Percentiles rank a stretch among this genome's conserved stretches.
phyloP scores from a whole-genome alignment of 2,329 filamentous ascomycete genomes.

The Parascedosporium putredinis region DNA sequence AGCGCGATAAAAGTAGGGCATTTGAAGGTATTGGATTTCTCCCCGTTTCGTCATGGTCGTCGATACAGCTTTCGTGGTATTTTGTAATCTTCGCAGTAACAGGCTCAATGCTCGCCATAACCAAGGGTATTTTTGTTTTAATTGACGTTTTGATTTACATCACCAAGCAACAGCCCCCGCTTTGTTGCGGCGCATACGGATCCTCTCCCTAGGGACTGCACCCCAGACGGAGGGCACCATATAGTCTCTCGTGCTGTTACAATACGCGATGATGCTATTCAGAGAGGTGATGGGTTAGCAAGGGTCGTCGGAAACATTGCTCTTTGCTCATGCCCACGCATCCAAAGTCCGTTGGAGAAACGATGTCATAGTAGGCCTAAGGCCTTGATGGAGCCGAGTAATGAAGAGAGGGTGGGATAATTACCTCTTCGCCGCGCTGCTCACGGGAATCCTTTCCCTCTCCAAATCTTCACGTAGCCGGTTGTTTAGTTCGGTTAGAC shows the following conservation, averaged over 20 bases:
- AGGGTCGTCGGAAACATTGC: too few relatives aligned
- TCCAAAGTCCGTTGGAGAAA: background rate
- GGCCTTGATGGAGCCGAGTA: background rate
- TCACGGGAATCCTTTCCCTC: conserved; percentile 88
- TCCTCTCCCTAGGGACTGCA: conserved; percentile 87
- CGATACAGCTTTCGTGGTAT: conserved; percentile 3
- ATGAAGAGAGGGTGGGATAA: conserved; percentile 16
- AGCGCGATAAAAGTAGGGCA: background rate
- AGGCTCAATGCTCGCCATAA: background rate
- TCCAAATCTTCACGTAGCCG: conserved; percentile 92
- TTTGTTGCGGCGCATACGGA: conserved; percentile 95
- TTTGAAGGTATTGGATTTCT: background rate
- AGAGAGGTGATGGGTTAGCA: conserved; percentile 8
- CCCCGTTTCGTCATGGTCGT: background rate
- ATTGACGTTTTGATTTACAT: conserved; percentile 54
- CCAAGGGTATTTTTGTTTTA: background rate
- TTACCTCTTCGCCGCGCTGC: conserved; percentile 81
- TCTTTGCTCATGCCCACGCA: background rate
- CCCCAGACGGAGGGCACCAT: conserved; percentile 99
- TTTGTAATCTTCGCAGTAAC: background rate
- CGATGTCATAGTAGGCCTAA: background rate
- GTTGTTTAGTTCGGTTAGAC: conserved; percentile 93
- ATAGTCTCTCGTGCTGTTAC: conserved; percentile 95
- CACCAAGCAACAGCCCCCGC: conserved; percentile 83
- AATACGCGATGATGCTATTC: conserved; percentile 87